A percentile compares a stretch with the other conserved stretches of the same genome.
Evolutionary conservation across 495 filamentous ascomycete genomes (phyloP).

Genomic region (Neurospora sp.): DNA sequence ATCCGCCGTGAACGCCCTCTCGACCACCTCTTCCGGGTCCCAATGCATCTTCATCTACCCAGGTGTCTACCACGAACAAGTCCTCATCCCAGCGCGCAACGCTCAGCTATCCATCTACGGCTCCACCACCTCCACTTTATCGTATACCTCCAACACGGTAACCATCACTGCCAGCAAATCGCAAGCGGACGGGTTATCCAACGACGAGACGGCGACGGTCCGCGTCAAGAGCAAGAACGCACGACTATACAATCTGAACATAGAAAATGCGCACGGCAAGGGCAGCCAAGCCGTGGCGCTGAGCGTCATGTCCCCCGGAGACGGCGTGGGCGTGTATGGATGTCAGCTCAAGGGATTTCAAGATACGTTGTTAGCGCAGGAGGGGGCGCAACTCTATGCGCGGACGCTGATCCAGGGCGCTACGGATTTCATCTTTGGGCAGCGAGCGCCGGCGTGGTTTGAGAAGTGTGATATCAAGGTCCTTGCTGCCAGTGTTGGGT

Average conservation of each 20-base stretch:
- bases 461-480: slow-evolving; percentile 48
- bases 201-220: slow-evolving; percentile 45
- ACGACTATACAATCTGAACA: slow-evolving; percentile 54
- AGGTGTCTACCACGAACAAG: slow-evolving; percentile 49
- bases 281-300: slow-evolving; percentile 52
- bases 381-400: slow-evolving; percentile 49
- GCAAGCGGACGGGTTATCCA: slow-evolving; percentile 31
- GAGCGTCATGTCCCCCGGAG: slow-evolving; percentile 38
- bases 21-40: slow-evolving; percentile 26
- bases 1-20: slow-evolving; percentile 46
- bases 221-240: slow-evolving; percentile 40
- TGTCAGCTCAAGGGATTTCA: slow-evolving; percentile 48
- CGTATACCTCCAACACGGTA: slow-evolving; percentile 47
- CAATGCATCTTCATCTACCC: slow-evolving; percentile 57
- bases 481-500: slow-evolving; percentile 33
- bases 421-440: slow-evolving; percentile 60
- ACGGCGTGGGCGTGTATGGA: slow-evolving; percentile 50
- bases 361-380: slow-evolving; percentile 51
- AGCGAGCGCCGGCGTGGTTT: slow-evolving; percentile 51
- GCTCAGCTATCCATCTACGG: slow-evolving; percentile 48
- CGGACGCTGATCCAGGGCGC: slow-evolving; percentile 47
- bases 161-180: slow-evolving; percentile 41
- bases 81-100: slow-evolving; percentile 38
- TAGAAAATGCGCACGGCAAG: slow-evolving; percentile 44
- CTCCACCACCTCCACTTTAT: slow-evolving; percentile 42